Conservation (phyloP, 1,284 basidiomycete species). For the Trichosporon sp. region DNA sequence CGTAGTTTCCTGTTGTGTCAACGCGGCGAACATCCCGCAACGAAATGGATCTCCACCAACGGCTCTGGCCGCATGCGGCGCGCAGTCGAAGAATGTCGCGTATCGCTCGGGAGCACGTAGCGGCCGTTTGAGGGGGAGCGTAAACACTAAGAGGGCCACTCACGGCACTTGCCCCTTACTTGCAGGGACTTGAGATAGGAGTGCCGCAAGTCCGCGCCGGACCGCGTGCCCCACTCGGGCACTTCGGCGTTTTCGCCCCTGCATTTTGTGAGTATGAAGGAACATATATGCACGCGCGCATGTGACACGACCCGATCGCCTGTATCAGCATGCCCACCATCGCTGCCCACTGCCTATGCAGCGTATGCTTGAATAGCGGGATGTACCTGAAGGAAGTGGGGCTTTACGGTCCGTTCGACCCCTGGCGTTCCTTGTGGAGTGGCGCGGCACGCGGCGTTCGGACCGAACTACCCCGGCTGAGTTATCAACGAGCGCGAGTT, state of each 20-base stretch:
- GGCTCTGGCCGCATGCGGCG: neutral
- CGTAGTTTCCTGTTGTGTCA: neutral
- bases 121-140: neutral
- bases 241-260: neutral
- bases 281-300: neutral
- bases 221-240: neutral
- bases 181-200: neutral
- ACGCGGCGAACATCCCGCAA: constrained; percentile 5
- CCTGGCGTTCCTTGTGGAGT: neutral
- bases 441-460: neutral
- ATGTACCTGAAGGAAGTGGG: neutral
- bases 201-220: neutral
- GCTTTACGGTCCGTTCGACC: neutral
- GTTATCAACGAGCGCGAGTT: neutral
- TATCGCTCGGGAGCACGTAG: neutral
- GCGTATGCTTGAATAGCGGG: neutral
- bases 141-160: neutral
- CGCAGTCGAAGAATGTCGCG: neutral
- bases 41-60: neutral
- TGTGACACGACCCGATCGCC: neutral
- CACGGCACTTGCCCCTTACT: neutral
- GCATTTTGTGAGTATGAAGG: neutral
- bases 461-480: neutral
- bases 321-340: neutral
- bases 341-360: neutral